phyloP scores from a whole-genome alignment of 2,329 filamentous ascomycete species.

The Elsinoe australis region DNA sequence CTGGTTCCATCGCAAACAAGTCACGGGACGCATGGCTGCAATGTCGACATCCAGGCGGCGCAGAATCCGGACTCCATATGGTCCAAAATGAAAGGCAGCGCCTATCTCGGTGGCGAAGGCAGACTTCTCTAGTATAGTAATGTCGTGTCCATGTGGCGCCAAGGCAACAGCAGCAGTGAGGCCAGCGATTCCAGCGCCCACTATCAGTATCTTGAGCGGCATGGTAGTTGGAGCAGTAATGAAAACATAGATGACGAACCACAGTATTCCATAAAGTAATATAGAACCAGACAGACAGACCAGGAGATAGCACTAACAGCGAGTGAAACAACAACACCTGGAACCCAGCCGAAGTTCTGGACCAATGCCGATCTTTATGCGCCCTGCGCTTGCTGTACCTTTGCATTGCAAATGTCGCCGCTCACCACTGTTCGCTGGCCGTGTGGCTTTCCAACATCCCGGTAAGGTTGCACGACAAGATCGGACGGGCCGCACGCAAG shows the following conservation, averaged over 20 bases:
- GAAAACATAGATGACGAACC: too few relatives aligned
- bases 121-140: conserved; percentile 25
- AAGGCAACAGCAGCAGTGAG: conserved; percentile 22
- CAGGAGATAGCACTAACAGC: too few relatives aligned
- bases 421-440: background rate
- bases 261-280: too few relatives aligned
- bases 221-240: conserved; percentile 6
- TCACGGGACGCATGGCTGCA: conserved; percentile 10
- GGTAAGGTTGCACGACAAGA: background rate
- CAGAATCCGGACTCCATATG: conserved; percentile 34
- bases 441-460: background rate
- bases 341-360: too few relatives aligned
- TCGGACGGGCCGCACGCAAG: background rate
- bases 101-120: conserved; percentile 36
- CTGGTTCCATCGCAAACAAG: conserved; percentile 20
- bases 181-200: conserved; percentile 26
- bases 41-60: conserved; percentile 32
- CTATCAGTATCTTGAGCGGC: conserved; percentile 20
- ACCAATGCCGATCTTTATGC: too few relatives aligned
- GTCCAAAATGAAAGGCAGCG: conserved; percentile 36
- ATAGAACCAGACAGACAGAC: too few relatives aligned
- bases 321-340: too few relatives aligned
- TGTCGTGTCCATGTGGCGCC: conserved; percentile 20
- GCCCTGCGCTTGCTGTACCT: too few relatives aligned
- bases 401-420: too few relatives aligned